phyloP scores from a whole-genome alignment of 306 rosid species.

The Vigna trinervia region DNA sequence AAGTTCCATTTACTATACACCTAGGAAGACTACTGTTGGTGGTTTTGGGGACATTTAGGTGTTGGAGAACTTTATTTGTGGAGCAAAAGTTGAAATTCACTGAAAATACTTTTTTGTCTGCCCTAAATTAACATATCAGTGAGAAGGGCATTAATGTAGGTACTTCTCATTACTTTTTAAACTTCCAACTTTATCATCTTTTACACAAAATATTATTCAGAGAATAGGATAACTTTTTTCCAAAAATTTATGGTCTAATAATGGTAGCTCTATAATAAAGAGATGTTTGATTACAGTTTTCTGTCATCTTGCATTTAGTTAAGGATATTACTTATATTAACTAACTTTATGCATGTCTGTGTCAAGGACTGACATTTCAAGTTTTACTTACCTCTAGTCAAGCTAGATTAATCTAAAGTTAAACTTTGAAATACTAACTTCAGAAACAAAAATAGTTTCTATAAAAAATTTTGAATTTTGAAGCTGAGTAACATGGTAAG shows the following conservation, averaged over 20 bases:
- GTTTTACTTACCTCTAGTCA: too few species aligned
- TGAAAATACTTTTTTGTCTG: not conserved
- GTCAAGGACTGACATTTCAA: not conserved
- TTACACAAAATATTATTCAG: too few species aligned
- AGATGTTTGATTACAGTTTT: not conserved
- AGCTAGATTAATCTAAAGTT: too few species aligned
- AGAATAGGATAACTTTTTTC: too few species aligned
- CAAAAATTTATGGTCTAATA: too few species aligned
- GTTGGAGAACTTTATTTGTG: not conserved
- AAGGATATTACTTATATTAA: not conserved
- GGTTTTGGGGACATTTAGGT: not conserved
- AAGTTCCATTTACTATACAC: not conserved
- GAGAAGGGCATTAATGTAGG: not conserved
- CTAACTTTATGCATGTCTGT: not conserved
- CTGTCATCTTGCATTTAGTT: not conserved
- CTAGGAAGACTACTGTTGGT: not conserved
- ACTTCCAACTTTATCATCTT: not conserved
- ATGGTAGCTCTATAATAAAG: too few species aligned
- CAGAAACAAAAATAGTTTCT: not conserved
- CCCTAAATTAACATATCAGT: not conserved
- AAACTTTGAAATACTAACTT: not conserved
- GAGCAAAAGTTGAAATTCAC: constrained; percentile 10
- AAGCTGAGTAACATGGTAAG: not conserved
- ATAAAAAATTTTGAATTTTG: not conserved
- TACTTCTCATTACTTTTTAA: too few species aligned